Conservation (phyloP, 371 early-diverging fungal species). For the Apophysomyces ossiformis region DNA sequence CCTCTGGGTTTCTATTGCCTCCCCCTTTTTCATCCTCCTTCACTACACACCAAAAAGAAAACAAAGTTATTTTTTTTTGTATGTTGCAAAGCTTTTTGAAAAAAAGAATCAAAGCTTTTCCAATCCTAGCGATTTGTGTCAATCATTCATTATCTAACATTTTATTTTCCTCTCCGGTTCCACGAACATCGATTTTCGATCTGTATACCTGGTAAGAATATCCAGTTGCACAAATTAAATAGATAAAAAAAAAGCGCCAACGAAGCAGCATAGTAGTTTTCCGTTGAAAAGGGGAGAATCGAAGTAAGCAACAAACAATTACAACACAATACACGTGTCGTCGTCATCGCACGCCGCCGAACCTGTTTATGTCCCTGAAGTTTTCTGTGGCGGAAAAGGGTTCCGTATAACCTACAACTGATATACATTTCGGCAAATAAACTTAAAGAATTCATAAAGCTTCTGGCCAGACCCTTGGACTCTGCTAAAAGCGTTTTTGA, state of each 20-base stretch:
- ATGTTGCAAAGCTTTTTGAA: background rate
- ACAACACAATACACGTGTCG: slow-evolving; percentile 6
- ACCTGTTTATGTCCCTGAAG: background rate
- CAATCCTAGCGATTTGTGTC: no score
- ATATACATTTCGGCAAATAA: background rate
- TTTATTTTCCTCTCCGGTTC: no score
- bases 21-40: slow-evolving; percentile 11
- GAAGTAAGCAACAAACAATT: background rate
- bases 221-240: no score
- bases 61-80: no score
- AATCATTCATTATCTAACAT: no score
- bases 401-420: background rate
- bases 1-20: background rate
- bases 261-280: background rate
- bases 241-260: background rate
- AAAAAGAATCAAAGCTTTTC: background rate
- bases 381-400: background rate
- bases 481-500: no score
- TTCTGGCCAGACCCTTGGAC: no score
- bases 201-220: background rate
- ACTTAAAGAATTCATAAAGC: background rate
- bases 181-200: no score
- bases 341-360: background rate
- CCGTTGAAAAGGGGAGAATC: background rate
- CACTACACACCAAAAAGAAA: background rate